These are phyloP conservation scores for Globisporangium splendens DNA, from an alignment of 352 stramenopile species.

Conservation along the genomic window DNA sequence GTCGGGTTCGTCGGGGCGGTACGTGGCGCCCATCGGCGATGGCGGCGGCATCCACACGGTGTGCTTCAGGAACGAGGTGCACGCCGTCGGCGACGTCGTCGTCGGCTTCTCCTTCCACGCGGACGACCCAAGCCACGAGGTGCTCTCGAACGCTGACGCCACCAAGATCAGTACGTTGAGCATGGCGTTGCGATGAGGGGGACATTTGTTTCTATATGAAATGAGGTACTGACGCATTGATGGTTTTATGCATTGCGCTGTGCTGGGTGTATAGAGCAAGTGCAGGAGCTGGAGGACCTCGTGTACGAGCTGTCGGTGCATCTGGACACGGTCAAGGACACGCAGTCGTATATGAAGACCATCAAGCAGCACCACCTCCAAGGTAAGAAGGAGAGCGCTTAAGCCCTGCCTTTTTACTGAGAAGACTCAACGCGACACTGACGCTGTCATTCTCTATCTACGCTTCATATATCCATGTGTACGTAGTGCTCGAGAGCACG, in stretches of 20 bases:
- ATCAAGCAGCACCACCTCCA: conserved; percentile 79
- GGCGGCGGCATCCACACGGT: conserved; percentile 52
- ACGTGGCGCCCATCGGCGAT: conserved; percentile 48
- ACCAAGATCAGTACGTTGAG: conserved; percentile 84
- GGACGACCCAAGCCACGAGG: conserved; percentile 78
- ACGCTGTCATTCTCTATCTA: not conserved
- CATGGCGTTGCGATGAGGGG: no score
- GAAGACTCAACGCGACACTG: not conserved
- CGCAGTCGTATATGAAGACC: conserved; percentile 83
- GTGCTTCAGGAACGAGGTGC: conserved; percentile 71
- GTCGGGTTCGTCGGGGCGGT: conserved; percentile 51
- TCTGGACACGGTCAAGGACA: conserved; percentile 86
- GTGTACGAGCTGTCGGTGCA: conserved; percentile 85
- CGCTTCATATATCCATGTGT: not conserved
- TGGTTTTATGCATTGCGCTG: not conserved
- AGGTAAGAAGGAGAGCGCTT: no score
- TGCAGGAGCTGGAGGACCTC: conserved; percentile 83
- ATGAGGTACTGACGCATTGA: not conserved
- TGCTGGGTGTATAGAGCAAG: conserved; percentile 52
- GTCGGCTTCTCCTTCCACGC: conserved; percentile 87
- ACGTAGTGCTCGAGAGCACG: conserved; percentile 77
- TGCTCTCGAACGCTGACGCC: conserved; percentile 85
- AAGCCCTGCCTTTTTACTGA: no score
- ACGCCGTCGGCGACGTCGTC: conserved; percentile 59
- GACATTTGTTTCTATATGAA: no score